phyloP scores from a whole-genome alignment of 2,329 filamentous ascomycete species.

The Tolypocladium pustulatum region DNA sequence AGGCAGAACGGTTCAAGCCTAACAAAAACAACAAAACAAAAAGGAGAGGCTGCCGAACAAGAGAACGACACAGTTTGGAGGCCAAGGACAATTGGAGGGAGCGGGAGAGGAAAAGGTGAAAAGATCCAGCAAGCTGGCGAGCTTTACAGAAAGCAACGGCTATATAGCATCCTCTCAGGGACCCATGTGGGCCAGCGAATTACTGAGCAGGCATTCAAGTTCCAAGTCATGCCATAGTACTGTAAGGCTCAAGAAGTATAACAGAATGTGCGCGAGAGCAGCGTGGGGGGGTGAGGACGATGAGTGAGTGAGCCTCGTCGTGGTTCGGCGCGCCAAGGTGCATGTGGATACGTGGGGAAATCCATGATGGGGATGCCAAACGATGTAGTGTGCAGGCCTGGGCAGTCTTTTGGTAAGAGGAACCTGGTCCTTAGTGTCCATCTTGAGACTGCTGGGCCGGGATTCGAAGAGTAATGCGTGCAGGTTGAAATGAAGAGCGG shows the following conservation, averaged over 20 bases:
- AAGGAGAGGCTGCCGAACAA: slow-evolving; percentile 1
- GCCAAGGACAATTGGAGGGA: too few species aligned
- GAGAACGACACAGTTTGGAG: background rate
- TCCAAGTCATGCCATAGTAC: background rate
- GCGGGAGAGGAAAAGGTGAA: background rate
- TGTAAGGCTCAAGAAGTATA: background rate
- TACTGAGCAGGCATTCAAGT: background rate
- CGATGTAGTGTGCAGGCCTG: background rate
- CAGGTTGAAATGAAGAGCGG: too few species aligned
- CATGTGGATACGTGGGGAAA: background rate
- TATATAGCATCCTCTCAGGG: background rate
- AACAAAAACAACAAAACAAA: slow-evolving; percentile 1
- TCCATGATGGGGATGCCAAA: background rate
- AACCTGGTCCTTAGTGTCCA: background rate
- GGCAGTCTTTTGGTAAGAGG: background rate
- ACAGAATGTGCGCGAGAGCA: background rate
- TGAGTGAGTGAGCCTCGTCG: background rate
- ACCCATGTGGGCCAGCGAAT: background rate
- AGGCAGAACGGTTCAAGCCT: background rate
- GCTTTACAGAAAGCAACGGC: background rate
- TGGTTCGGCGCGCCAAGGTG: background rate
- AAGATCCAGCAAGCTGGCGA: background rate
- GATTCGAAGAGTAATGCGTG: too few species aligned
- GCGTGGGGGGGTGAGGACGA: background rate
- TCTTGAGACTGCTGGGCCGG: too few species aligned